Percentiles rank a stretch among this genome's conserved stretches.
Conservation (phyloP, 495 filamentous ascomycete genomes). For the Letharia columbiana region DNA sequence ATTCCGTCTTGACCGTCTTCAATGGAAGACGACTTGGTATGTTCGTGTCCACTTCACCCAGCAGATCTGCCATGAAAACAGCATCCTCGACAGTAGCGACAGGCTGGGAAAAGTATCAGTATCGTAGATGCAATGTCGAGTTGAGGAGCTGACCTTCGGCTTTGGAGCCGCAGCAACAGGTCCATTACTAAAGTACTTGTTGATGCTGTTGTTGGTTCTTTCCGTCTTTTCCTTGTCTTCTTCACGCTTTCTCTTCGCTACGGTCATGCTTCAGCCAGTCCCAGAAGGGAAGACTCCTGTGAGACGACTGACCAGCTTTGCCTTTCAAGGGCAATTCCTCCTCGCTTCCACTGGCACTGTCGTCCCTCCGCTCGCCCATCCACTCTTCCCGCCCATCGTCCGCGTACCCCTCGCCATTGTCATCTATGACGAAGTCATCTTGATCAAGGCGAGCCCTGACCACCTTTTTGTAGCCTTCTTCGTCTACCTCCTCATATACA, state of each 20-base stretch:
- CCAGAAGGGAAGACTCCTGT: not conserved
- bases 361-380: conserved; percentile 61
- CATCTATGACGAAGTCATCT: conserved; percentile 95
- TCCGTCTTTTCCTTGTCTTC: conserved; percentile 81
- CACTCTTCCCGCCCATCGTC: conserved; percentile 97
- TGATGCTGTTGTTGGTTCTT: conserved; percentile 82
- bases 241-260: conserved; percentile 79
- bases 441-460: conserved; percentile 81
- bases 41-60: conserved; percentile 85
- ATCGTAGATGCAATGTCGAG: conserved; percentile 14
- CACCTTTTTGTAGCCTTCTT: conserved; percentile 94
- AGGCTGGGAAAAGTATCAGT: conserved; percentile 27
- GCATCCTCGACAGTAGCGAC: conserved; percentile 71
- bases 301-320: conserved; percentile 44
- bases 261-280: conserved; percentile 8
- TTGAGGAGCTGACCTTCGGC: conserved; percentile 54
- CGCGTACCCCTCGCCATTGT: conserved; percentile 88
- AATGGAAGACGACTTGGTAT: conserved; percentile 52
- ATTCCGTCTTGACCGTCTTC: conserved; percentile 60
- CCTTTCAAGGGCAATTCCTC: conserved; percentile 55
- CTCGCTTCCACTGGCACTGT: conserved; percentile 61
- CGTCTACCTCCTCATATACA: conserved; percentile 93
- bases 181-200: conserved; percentile 83
- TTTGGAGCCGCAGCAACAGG: conserved; percentile 58
- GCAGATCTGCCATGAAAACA: conserved; percentile 71